Conservation (phyloP, 2,329 filamentous ascomycete species). For the Geosmithia putterillii region DNA sequence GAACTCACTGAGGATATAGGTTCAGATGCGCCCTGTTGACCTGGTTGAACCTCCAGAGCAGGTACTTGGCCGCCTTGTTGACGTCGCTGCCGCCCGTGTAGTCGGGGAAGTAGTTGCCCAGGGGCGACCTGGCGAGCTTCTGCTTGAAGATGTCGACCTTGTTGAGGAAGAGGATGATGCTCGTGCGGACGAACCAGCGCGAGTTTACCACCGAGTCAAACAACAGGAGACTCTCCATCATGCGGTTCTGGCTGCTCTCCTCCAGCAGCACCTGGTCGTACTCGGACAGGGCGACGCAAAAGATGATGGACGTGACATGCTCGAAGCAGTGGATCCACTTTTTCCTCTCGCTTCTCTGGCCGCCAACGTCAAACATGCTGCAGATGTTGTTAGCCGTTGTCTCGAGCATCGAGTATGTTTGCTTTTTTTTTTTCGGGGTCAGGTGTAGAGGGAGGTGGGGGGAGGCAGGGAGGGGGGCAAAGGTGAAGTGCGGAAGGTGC, state of each 20-base stretch:
- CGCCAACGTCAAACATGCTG: conserved; percentile 99
- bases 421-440: background rate
- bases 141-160: conserved; percentile 98
- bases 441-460: background rate
- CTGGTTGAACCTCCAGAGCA: conserved; percentile 97
- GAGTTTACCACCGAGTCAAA: conserved; percentile 99
- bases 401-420: too few relatives aligned
- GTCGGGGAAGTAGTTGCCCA: conserved; percentile 94
- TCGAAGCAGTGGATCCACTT: conserved; percentile 99
- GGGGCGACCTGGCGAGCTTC: conserved; percentile 77
- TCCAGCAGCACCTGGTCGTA: conserved; percentile 96
- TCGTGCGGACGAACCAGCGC: conserved; percentile 97
- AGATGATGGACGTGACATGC: conserved; percentile 98
- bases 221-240: conserved; percentile 95
- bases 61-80: conserved; percentile 94
- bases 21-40: conserved; percentile 95
- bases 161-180: conserved; percentile 96
- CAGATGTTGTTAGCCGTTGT: conserved; percentile 8
- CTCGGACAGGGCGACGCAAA: conserved; percentile 94
- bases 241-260: conserved; percentile 98
- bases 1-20: conserved; percentile 86
- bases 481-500: too few relatives aligned
- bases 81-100: conserved; percentile 97
- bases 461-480: background rate
- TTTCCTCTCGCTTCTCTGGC: conserved; percentile 92